These are phyloP conservation scores for Lathyrus aphaca DNA, from an alignment of 306 rosid genomes.

Conservation along the genomic window DNA sequence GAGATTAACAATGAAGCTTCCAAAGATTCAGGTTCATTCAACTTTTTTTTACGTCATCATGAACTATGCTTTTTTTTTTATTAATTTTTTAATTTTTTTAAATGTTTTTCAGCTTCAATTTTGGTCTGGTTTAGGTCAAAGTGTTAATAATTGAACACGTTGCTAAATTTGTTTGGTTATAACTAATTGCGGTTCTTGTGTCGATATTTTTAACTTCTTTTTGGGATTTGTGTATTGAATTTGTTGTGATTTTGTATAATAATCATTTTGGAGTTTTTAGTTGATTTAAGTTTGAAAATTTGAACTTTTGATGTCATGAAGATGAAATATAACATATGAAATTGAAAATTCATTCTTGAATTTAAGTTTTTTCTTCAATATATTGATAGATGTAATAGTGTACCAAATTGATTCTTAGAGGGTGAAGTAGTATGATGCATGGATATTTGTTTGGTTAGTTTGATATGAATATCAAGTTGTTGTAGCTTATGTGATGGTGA, in stretches of 20 bases:
- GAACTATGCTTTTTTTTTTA: not conserved
- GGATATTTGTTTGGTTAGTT: not conserved
- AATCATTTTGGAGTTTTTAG: slow-evolving; percentile 15
- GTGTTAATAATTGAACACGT: not conserved
- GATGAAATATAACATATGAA: not conserved
- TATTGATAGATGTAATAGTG: not conserved
- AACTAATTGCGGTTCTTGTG: slow-evolving; percentile 3
- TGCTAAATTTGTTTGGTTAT: slow-evolving; percentile 30
- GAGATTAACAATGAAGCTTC: slow-evolving; percentile 48
- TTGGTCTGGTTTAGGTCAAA: slow-evolving; percentile 2
- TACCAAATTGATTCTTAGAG: not conserved
- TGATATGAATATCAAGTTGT: not conserved
- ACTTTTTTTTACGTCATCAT: not conserved
- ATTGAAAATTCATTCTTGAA: no score
- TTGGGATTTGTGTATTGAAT: not conserved
- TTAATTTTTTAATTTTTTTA: not conserved
- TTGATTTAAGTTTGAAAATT: slow-evolving; percentile 27
- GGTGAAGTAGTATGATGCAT: not conserved
- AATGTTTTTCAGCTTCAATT: not conserved
- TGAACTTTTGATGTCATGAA: not conserved
- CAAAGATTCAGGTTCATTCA: slow-evolving; percentile 55
- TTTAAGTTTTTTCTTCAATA: no score
- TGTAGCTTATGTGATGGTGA: slow-evolving; percentile 30
- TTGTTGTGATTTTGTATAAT: slow-evolving; percentile 7
- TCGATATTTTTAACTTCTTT: not conserved